Conservation (phyloP, 2,329 filamentous ascomycete genomes). For the Trichoderma guizhouense region DNA sequence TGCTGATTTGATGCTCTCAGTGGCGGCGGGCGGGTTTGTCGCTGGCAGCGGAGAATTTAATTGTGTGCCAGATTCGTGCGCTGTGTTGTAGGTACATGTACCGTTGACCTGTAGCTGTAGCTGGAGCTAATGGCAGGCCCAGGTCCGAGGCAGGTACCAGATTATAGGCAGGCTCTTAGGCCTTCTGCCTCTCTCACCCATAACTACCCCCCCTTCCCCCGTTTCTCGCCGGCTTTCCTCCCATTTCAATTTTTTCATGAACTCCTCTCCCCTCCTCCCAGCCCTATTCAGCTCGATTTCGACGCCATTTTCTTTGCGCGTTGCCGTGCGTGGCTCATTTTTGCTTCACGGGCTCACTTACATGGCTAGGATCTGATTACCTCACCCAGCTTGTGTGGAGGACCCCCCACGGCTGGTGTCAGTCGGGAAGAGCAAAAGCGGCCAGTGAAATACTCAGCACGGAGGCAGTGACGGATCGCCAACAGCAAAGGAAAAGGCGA, state of each 20-base stretch:
- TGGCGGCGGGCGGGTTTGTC: slow-evolving; percentile 2
- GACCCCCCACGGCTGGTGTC: slow-evolving; percentile 15
- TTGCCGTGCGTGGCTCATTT: slow-evolving; percentile 17
- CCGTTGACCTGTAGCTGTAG: background rate
- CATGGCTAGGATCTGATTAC: slow-evolving; percentile 17
- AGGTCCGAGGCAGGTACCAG: slow-evolving; percentile 6
- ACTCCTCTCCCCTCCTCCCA: slow-evolving; percentile 20
- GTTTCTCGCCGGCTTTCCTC: slow-evolving; percentile 30
- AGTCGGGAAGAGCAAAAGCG: background rate
- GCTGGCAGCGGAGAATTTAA: slow-evolving; percentile 11
- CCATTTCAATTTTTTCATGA: slow-evolving; percentile 26
- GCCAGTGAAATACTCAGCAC: slow-evolving; percentile 1
- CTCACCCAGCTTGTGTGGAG: slow-evolving; percentile 7
- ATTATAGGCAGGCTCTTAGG: slow-evolving; percentile 24
- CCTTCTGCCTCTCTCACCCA: slow-evolving; percentile 26
- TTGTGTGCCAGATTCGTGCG: slow-evolving; percentile 17
- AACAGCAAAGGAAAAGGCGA: background rate
- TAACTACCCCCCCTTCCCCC: slow-evolving; percentile 37
- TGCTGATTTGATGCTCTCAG: slow-evolving; percentile 5
- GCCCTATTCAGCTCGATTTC: slow-evolving; percentile 10
- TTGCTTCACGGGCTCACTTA: slow-evolving; percentile 16
- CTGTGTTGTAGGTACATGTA: background rate
- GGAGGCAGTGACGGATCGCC: background rate
- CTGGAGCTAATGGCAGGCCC: slow-evolving; percentile 10
- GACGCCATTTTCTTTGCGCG: slow-evolving; percentile 18